These are phyloP conservation scores for Penicillium coprophilum DNA, from an alignment of 495 filamentous ascomycete genomes.

Conservation along the genomic window DNA sequence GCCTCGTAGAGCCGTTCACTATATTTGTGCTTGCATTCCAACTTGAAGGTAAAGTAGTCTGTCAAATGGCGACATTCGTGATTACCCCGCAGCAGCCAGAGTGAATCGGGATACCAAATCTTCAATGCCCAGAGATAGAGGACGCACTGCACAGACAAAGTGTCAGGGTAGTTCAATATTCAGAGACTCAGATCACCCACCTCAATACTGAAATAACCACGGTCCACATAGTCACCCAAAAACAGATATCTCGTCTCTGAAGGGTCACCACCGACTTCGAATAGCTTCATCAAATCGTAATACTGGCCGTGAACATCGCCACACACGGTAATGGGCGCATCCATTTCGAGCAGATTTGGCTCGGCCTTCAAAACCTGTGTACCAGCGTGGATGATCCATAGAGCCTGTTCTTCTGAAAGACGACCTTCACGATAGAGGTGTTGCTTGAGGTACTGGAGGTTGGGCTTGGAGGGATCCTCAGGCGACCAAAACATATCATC, in stretches of 20 bases:
- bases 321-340: slow-evolving; percentile 98
- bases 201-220: slow-evolving; percentile 98
- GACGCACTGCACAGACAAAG: slow-evolving; percentile 65
- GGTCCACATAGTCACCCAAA: slow-evolving; percentile 95
- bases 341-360: slow-evolving; percentile 97
- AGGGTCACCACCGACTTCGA: slow-evolving; percentile 96
- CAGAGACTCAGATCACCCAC: slow-evolving; percentile 36
- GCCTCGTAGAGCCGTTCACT: slow-evolving; percentile 95
- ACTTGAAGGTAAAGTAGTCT: slow-evolving; percentile 99
- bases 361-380: slow-evolving; percentile 80
- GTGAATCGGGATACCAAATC: slow-evolving; percentile 97
- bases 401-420: slow-evolving; percentile 92
- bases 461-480: slow-evolving; percentile 81
- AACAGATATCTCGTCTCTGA: slow-evolving; percentile 96
- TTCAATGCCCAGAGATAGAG: slow-evolving; percentile 97
- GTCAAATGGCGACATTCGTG: slow-evolving; percentile 98
- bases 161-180: slow-evolving; percentile 6
- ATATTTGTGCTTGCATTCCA: slow-evolving; percentile 99
- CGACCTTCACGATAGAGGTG: slow-evolving; percentile 98
- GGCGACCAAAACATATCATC: slow-evolving; percentile 79
- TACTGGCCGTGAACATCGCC: slow-evolving; percentile 99
- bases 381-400: slow-evolving; percentile 88
- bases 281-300: slow-evolving; percentile 99
- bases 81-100: slow-evolving; percentile 96
- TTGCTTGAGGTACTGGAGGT: slow-evolving; percentile 92